Conservation (phyloP, 2,329 filamentous ascomycete species). For the Nemania diffusa region DNA sequence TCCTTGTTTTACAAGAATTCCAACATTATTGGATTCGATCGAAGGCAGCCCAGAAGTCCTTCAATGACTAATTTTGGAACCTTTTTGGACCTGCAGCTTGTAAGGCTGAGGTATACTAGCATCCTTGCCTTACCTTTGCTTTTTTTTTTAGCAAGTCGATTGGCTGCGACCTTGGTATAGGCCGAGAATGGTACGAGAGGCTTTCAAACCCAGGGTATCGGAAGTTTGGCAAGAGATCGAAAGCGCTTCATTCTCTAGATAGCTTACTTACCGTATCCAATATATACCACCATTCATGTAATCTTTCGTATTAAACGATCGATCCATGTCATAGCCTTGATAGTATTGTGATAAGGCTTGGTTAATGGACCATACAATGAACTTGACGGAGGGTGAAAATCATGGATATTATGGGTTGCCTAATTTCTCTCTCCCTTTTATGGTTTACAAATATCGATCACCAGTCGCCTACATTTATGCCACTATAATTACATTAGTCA, state of each 20-base stretch:
- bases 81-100: constrained; percentile 40
- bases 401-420: no score
- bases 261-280: constrained; percentile 38
- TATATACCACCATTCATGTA: constrained; percentile 32
- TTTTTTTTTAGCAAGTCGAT: constrained; percentile 39
- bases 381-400: no score
- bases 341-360: background rate
- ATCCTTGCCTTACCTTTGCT: constrained; percentile 40
- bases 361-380: no score
- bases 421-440: no score
- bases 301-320: background rate
- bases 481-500: no score
- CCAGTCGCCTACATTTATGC: no score
- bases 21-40: constrained; percentile 46
- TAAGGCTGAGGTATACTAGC: constrained; percentile 34
- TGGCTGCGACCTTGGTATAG: constrained; percentile 47
- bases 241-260: constrained; percentile 39
- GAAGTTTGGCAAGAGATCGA: constrained; percentile 43
- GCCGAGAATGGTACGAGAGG: constrained; percentile 38
- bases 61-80: constrained; percentile 43
- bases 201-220: constrained; percentile 45
- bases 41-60: constrained; percentile 34
- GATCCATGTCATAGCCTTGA: background rate
- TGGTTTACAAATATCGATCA: no score
- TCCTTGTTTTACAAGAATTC: constrained; percentile 33